Evolutionary conservation across 768 basidiomycete genomes (phyloP).

Genomic region (Agaricus sinodeliciosus): DNA sequence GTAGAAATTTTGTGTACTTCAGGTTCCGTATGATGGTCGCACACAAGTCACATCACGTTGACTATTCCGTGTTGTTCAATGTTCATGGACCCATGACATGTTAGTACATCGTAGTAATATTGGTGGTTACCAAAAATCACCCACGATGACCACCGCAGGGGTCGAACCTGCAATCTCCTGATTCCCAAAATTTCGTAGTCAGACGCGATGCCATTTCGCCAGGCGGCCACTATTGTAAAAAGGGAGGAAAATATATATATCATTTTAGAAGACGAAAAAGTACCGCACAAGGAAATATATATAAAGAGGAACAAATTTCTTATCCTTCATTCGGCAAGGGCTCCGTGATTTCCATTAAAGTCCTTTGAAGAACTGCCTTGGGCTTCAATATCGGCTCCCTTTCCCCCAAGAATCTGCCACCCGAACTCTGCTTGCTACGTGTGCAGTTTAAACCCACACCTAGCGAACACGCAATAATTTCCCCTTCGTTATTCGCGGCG

Average conservation of each 20-base stretch:
- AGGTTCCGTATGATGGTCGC: too few species aligned
- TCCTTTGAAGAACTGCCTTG: slow-evolving; percentile 14
- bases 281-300: background rate
- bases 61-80: too few species aligned
- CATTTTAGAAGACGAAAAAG: background rate
- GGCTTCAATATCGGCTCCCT: slow-evolving; percentile 8
- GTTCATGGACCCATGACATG: too few species aligned
- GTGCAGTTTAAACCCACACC: slow-evolving; percentile 8
- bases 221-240: slow-evolving; percentile 49
- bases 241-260: background rate
- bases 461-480: slow-evolving; percentile 8
- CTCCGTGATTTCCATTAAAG: slow-evolving; percentile 11
- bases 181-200: slow-evolving; percentile 72
- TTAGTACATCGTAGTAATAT: background rate
- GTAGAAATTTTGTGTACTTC: too few species aligned
- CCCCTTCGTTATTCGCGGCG: slow-evolving; percentile 4
- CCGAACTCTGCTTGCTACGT: slow-evolving; percentile 2
- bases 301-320: background rate
- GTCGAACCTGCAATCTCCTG: slow-evolving; percentile 94
- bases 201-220: slow-evolving; percentile 94
- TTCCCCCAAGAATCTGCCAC: background rate
- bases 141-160: slow-evolving; percentile 85
- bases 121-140: background rate
- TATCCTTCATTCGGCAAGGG: background rate
- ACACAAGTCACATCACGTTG: too few species aligned